phyloP scores from a whole-genome alignment of 805 yeast species.

The Kodamaea neixiangensis region DNA sequence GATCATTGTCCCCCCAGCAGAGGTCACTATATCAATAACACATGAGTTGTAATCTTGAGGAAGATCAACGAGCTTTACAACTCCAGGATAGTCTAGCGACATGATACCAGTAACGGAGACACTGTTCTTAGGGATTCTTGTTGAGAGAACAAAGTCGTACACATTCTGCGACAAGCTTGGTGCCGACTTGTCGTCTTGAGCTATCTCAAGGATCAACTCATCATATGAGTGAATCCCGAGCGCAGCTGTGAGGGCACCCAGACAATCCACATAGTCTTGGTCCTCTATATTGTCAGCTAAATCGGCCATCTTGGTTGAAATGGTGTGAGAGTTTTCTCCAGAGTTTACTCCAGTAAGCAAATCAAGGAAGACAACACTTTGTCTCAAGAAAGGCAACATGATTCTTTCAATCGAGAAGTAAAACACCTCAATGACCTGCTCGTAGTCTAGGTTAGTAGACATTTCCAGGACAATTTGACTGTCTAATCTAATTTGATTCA shows the following conservation, averaged over 20 bases:
- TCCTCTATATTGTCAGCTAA: conserved; percentile 19
- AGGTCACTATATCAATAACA: conserved; percentile 22
- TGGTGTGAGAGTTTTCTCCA: conserved; percentile 25
- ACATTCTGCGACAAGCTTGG: conserved; percentile 2
- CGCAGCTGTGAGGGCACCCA: conserved; percentile 25
- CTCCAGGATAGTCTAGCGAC: conserved; percentile 53
- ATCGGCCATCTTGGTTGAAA: conserved; percentile 17
- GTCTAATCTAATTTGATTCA: background rate
- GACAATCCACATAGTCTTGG: conserved; percentile 19
- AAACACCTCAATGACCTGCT: background rate
- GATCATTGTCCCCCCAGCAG: background rate
- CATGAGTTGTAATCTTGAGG: conserved; percentile 44
- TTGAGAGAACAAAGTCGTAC: background rate
- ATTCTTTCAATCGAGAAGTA: conserved; percentile 20
- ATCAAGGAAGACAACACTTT: conserved; percentile 34
- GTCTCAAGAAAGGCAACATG: conserved; percentile 36
- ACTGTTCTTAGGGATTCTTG: background rate
- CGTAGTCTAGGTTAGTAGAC: background rate
- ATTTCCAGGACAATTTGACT: background rate
- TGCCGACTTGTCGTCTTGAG: background rate
- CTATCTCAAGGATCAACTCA: conserved; percentile 16
- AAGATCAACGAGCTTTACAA: conserved; percentile 51
- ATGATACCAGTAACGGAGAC: background rate
- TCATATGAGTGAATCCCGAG: conserved; percentile 28
- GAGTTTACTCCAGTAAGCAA: conserved; percentile 29